Conservation (phyloP, 306 rosid species). For the Casuarina cunninghamiana region DNA sequence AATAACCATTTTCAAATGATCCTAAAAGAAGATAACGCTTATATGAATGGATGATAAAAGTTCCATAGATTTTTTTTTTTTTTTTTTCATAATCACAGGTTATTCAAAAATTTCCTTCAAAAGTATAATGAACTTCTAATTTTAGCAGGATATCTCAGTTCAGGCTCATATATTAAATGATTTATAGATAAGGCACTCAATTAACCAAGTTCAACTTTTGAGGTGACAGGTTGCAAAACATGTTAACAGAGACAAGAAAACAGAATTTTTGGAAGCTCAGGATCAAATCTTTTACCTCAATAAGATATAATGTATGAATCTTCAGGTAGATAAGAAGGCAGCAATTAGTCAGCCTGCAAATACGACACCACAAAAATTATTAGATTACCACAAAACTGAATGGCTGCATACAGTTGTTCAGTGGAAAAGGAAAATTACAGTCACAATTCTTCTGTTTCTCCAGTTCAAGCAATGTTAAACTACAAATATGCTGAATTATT, state of each 20-base stretch:
- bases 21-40: not conserved
- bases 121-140: not conserved
- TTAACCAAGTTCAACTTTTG: not conserved
- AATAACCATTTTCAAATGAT: not conserved
- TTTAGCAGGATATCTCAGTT: not conserved
- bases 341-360: conserved; percentile 70
- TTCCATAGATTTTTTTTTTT: too few species aligned
- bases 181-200: not conserved
- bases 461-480: not conserved
- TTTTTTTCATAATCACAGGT: not conserved
- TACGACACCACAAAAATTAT: conserved; percentile 29
- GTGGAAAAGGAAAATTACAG: not conserved
- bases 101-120: not conserved
- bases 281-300: conserved; percentile 53
- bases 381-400: conserved; percentile 15
- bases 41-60: not conserved
- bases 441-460: conserved; percentile 1
- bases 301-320: conserved; percentile 32
- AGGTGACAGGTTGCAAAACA: not conserved
- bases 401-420: conserved; percentile 13
- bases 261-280: not conserved
- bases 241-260: not conserved
- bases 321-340: conserved; percentile 22
- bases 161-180: not conserved
- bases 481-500: conserved; percentile 10